These are phyloP conservation scores for Achaetomium macrosporum DNA, from an alignment of 2,329 filamentous ascomycete genomes.

Conservation along the genomic window DNA sequence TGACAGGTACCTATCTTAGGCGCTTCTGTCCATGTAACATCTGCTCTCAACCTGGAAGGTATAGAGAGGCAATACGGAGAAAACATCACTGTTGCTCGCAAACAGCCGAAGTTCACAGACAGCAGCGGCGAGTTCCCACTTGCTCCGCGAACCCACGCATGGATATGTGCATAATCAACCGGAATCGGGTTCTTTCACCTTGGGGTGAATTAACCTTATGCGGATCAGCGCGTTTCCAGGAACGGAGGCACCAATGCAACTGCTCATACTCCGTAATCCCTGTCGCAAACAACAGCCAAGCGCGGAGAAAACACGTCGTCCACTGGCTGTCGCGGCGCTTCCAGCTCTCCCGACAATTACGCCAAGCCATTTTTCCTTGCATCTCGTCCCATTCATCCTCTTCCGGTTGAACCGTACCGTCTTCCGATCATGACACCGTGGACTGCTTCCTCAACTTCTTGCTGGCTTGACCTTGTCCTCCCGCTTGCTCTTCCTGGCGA, in stretches of 20 bases:
- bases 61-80: too few species aligned
- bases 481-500: slow-evolving; percentile 14
- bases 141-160: too few species aligned
- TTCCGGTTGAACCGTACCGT: neutral
- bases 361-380: slow-evolving; percentile 11
- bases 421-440: slow-evolving; percentile 16
- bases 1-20: too few species aligned
- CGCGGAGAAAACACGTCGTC: slow-evolving; percentile 14
- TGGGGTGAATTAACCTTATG: too few species aligned
- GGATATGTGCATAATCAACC: too few species aligned
- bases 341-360: slow-evolving; percentile 13
- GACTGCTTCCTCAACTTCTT: slow-evolving; percentile 2
- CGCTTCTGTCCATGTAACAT: too few species aligned
- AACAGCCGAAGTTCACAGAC: too few species aligned
- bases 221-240: slow-evolving; percentile 1
- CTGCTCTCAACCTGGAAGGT: too few species aligned
- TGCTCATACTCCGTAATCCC: slow-evolving; percentile 3
- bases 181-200: too few species aligned
- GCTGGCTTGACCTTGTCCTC: neutral
- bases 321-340: slow-evolving; percentile 5
- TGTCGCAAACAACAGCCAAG: slow-evolving; percentile 9
- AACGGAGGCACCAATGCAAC: slow-evolving; percentile 7
- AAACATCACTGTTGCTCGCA: too few species aligned
- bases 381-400: slow-evolving; percentile 10
- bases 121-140: too few species aligned